phyloP scores from a whole-genome alignment of 2,329 filamentous ascomycete species.

The Claviceps africana region DNA sequence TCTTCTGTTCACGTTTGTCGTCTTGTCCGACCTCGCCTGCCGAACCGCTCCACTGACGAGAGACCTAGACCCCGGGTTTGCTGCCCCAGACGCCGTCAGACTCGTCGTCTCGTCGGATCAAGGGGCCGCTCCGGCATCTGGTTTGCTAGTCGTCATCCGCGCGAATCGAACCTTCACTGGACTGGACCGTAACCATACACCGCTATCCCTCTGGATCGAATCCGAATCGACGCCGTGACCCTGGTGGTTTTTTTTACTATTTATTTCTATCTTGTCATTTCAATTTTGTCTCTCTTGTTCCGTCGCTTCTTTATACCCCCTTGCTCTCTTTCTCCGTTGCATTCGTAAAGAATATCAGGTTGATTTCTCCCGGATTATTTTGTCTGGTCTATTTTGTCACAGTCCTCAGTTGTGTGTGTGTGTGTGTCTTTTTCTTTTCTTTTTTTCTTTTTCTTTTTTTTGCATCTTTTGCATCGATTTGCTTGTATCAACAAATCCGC shows the following conservation, averaged over 20 bases:
- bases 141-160: not conserved
- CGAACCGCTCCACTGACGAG: not conserved
- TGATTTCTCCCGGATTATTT: not conserved
- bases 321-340: not conserved
- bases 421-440: not conserved
- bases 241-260: not conserved
- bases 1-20: not conserved
- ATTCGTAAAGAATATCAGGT: not conserved
- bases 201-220: not conserved
- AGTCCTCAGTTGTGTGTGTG: not conserved
- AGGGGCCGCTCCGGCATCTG: not conserved
- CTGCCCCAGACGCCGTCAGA: not conserved
- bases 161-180: not conserved
- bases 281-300: not conserved
- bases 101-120: not conserved
- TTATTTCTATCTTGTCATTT: not conserved
- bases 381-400: not conserved
- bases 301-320: not conserved
- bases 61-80: not conserved
- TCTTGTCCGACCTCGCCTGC: not conserved
- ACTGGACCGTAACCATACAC: not conserved
- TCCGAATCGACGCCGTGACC: not conserved
- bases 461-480: no score
- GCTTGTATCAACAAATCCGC: not conserved
- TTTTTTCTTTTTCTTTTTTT: not conserved